Base-by-base conservation (phyloP, 176 grass and related monocot species). In the Oryza australiensis region DNA sequence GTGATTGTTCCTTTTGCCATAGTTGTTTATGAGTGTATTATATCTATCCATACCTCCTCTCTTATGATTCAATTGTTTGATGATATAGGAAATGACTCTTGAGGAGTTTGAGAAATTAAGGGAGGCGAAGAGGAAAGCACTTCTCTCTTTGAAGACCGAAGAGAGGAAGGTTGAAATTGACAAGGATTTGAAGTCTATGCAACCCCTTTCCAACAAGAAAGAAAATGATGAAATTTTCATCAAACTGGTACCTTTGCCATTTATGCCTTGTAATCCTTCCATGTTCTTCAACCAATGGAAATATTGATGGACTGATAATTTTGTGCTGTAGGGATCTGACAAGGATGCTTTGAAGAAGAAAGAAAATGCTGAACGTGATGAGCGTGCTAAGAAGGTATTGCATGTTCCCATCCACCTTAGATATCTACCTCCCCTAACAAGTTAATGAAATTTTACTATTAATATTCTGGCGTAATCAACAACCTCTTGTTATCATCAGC, bases 131-230 rank as follows among this genome's bases (percentile, higher is more conserved):
- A 66, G 92, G 53, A 95, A 95, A 84, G 81, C 90, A 20, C 84
- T 94, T 38, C 82, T 91, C 80, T 86, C 90, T 55, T 18, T 91
- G 40, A 94, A 91, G 82, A 78, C 69, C 23, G 92, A 93, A 77
- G 95, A 98, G 87, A 94, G 92, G 74, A 98, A 94, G 78, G 92
- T 98, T 72, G 92, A 98, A 83, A 62, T 91, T 68, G 95, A 98
- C 43, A 98, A 94, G 87, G 92, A 95, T 38, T 76, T 98, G 71
- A 78, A 90, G 86, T 70, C 86, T 82, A 93, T 98, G 95, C 90
- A 88, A 48, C 84, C 59, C 11, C 95, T 98, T 73, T 89, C 90
- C 20, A 83, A 72, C 38, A 94, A 98, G 80, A 98, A 94, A 66
- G 82, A 29, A 77, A 85, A 86, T 60, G 89, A 88, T 23, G 88